phyloP scores from a whole-genome alignment of 306 rosid genomes.

The Begonia peltatifolia region DNA sequence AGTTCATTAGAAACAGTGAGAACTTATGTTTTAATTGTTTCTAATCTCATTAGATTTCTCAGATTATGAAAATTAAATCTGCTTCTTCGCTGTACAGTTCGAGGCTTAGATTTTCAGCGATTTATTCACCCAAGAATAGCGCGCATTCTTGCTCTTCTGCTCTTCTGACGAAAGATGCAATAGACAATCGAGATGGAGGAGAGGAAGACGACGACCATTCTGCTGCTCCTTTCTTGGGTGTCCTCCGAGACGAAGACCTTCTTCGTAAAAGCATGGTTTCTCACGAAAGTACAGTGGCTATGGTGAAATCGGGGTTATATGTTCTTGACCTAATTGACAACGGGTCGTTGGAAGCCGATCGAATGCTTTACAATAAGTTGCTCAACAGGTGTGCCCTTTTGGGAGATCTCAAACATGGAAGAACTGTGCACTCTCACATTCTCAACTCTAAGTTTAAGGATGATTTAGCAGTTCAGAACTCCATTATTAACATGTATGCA shows the following conservation, averaged over 20 bases:
- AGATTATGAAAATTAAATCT: too few relatives aligned
- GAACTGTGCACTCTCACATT: conserved; percentile 10
- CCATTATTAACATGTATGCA: conserved; percentile 11
- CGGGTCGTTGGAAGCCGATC: conserved; percentile 8
- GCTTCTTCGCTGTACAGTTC: not conserved
- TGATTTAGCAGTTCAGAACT: conserved; percentile 11
- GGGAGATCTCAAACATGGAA: conserved; percentile 11
- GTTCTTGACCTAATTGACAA: conserved; percentile 8
- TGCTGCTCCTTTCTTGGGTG: not conserved
- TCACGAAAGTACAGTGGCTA: not conserved
- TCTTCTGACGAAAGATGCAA: not conserved
- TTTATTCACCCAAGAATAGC: not conserved
- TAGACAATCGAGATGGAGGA: conserved; percentile 1
- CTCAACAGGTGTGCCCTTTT: conserved; percentile 10
- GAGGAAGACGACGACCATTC: not conserved
- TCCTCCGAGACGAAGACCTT: conserved; percentile 15
- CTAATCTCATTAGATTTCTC: too few relatives aligned
- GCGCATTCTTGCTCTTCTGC: not conserved
- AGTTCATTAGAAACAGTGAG: too few relatives aligned
- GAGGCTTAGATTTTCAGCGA: not conserved
- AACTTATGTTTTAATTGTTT: too few relatives aligned
- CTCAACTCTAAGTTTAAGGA: conserved; percentile 6
- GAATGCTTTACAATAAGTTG: conserved; percentile 7
- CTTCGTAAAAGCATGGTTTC: conserved; percentile 9
- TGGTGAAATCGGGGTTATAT: conserved; percentile 2